phyloP scores from a whole-genome alignment of 2,329 filamentous ascomycete species.

The Pseudogymnoascus sp. region DNA sequence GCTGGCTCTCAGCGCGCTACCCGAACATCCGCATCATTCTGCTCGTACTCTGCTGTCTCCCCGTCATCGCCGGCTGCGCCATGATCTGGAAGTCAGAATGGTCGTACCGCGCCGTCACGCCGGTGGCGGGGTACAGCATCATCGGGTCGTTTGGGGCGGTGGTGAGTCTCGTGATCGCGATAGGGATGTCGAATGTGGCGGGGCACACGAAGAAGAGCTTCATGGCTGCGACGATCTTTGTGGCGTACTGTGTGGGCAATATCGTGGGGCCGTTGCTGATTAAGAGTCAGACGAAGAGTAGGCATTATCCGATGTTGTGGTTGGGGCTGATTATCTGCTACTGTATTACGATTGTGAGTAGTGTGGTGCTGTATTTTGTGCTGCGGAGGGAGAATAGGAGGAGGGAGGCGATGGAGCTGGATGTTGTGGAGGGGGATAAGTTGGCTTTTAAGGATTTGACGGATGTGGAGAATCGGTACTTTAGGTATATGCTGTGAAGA shows the following conservation, averaged over 20 bases:
- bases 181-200: conserved; percentile 62
- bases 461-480: conserved; percentile 61
- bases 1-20: conserved; percentile 54
- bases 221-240: conserved; percentile 67
- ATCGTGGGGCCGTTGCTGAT: conserved; percentile 70
- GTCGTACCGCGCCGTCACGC: conserved; percentile 57
- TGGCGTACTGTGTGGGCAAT: conserved; percentile 69
- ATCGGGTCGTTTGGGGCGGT: conserved; percentile 68
- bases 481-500: conserved; percentile 43
- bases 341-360: conserved; percentile 56
- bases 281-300: conserved; percentile 53
- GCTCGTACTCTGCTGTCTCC: conserved; percentile 59
- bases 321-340: conserved; percentile 62
- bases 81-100: conserved; percentile 62
- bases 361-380: conserved; percentile 50
- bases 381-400: conserved; percentile 52
- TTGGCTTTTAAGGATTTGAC: conserved; percentile 62
- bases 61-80: conserved; percentile 66
- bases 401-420: conserved; percentile 40
- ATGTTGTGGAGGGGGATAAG: conserved; percentile 56
- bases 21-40: conserved; percentile 59
- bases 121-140: conserved; percentile 64
- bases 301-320: conserved; percentile 68
- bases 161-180: conserved; percentile 52
- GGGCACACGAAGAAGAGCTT: conserved; percentile 73